Percentiles rank a stretch among this genome's conserved stretches.
These are phyloP conservation scores for Solanum chacoense DNA, from an alignment of 305 asterid genomes.

Conservation along the genomic window DNA sequence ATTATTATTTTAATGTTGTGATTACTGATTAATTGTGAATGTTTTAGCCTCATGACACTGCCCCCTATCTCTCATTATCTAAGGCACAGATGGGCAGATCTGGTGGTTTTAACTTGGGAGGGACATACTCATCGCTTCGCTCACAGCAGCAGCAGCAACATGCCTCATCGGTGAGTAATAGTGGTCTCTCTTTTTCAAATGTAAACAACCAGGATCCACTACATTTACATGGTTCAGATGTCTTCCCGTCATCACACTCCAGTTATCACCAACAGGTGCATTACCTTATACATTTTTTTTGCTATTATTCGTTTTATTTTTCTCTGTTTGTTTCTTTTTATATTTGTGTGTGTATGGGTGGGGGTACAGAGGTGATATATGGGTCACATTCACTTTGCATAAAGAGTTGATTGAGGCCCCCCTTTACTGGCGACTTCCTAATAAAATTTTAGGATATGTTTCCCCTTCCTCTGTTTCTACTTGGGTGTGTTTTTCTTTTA, in stretches of 20 bases:
- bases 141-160: conserved; percentile 76
- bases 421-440: neutral
- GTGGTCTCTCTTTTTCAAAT: conserved; percentile 63
- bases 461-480: neutral
- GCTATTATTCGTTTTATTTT: neutral
- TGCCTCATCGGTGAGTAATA: conserved; percentile 55
- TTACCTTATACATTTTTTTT: conserved; percentile 2
- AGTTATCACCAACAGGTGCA: conserved; percentile 70
- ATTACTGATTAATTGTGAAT: neutral
- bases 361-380: neutral
- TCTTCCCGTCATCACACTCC: conserved; percentile 74
- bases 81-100: conserved; percentile 88
- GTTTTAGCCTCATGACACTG: conserved; percentile 1
- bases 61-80: conserved; percentile 17
- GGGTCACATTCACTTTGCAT: neutral
- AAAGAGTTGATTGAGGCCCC: neutral
- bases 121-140: conserved; percentile 78
- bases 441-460: neutral
- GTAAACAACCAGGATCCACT: conserved; percentile 87
- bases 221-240: conserved; percentile 83
- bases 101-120: conserved; percentile 87
- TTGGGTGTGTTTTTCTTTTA: neutral
- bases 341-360: neutral
- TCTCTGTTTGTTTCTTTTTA: neutral
- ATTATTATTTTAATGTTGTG: neutral